Base-by-base conservation (phyloP, 139 green algal species). In the Chlamydomonas sp. region DNA sequence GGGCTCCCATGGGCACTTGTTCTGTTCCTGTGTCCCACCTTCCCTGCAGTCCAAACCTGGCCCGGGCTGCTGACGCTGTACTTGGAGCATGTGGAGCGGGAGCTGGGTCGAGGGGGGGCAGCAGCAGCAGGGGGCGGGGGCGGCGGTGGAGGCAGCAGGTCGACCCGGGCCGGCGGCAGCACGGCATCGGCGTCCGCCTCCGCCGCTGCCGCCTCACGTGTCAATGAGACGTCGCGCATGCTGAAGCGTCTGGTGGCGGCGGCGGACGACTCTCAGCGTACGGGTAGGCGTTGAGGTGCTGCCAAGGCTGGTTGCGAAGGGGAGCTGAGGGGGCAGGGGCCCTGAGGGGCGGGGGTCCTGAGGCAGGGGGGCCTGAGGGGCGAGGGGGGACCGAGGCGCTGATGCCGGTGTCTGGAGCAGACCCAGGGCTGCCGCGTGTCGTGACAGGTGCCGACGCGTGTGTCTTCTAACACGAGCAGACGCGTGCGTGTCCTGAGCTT, bases 231-330 rank as follows among this genome's bases (percentile, higher is more conserved):
- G 0, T 72, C 9, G 2, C n/a, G 20, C 2, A 7, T 73, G n/a
- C 83, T 87, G 9, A 61, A 73, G 62, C 15, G 49, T 5, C 71
- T 87, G 71, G 73, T 87, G 83, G 73, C 73, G 4, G 61, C 57
- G 16, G 83, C 83, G n/a, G 83, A 87, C 8, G 83, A 87, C 71
- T 31, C 10, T 6, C 83, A 87, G 74, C 72, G 83, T 6, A 76
- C 62, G 5, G 83, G 83, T 80, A 62, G 31, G 81, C 17, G 1
- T 3, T 3, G 5, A 17, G 15, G 15, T 20, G n/a, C 1, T 18
- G 15, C 61, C 2, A 31, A 4, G 49, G 6, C 8, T 63, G 3
- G 57, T 18, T 49, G 75, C 31, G 8, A 64, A n/a, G 7, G 49
- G 49, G 31, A 3, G 9, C 2, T 64, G 9, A 4, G 63, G 12